Evolutionary conservation across 2,329 filamentous ascomycete species (phyloP), one percentile per base, ranked within the genome.

Genomic region (Diaporthe sp.): DNA sequence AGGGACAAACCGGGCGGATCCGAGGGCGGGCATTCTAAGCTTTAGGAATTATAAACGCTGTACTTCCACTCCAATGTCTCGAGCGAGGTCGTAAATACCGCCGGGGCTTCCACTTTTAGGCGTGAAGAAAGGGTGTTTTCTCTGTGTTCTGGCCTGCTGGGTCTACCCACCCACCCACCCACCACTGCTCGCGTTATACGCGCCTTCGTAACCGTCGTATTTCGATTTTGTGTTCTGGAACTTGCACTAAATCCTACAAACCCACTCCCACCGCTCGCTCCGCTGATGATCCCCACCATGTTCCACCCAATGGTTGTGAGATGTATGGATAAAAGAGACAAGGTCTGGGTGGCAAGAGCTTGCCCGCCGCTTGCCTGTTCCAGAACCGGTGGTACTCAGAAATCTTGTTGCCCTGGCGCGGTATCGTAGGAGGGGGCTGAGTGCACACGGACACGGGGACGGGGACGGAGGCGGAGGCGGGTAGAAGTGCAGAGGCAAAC

Each of bases 1-100:
- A 68, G 64, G 64, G 47, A 54, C 64, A 52, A 54, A 68, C 19
- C 28, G 47, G 45, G 47, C 30, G 47, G 42, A 54, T 52, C n/a
- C n/a, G n/a, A 68, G 64, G 64, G 47, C 64, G 13, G 64, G 45
- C 45, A 68, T 52, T 68, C 47, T 68, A 54, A 54, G 64, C 64
- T 68, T 68, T 30, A 68, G 64, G 47, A 40, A 68, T 68, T 68
- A 52, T 54, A 68, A 68, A 68, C 64, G 64, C 64, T 52, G 22
- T 68, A 33, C 45, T 68, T 68, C 33, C 47, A 68, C 47, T 40
- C 17, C 10, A 25, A 4, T 25, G 33, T 54, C 22, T 8, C 13
- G 22, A 50, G 17, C 17, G 45, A 40, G 13, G 47, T 54, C 22
- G 30, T 38, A 7, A 17, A 35, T 7, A 38, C 5, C 42, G 10